Conservation (phyloP, 2,329 filamentous ascomycete genomes). For the Neoarthrinium moseri region DNA sequence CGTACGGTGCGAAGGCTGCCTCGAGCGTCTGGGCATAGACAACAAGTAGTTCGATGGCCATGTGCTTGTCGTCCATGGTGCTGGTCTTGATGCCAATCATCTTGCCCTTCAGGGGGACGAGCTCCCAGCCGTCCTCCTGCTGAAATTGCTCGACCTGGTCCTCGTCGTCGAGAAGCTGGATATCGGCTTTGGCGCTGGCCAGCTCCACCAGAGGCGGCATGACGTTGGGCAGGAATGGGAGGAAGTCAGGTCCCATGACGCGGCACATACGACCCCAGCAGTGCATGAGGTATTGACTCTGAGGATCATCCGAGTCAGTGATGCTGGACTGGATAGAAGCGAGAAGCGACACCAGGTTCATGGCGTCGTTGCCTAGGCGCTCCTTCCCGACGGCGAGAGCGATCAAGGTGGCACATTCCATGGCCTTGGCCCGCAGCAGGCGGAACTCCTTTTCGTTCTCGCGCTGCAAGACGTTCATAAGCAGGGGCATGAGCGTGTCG, state of each 20-base stretch:
- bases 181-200: constrained; percentile 93
- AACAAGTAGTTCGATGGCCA: constrained; percentile 97
- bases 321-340: constrained; percentile 85
- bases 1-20: constrained; percentile 86
- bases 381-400: constrained; percentile 93
- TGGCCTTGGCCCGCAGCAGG: constrained; percentile 90
- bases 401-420: constrained; percentile 98
- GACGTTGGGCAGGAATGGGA: constrained; percentile 87
- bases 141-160: constrained; percentile 91
- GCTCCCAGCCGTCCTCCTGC: constrained; percentile 95
- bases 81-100: constrained; percentile 98
- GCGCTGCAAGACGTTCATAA: constrained; percentile 84
- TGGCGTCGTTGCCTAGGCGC: constrained; percentile 82
- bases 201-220: constrained; percentile 92
- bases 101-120: constrained; percentile 95
- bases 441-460: constrained; percentile 94
- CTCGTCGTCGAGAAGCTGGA: constrained; percentile 92
- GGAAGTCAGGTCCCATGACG: constrained; percentile 84
- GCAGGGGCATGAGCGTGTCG: constrained; percentile 88
- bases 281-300: constrained; percentile 95
- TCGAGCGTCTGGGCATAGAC: constrained; percentile 98
- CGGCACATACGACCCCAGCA: constrained; percentile 99
- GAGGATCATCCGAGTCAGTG: constrained; percentile 88
- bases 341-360: constrained; percentile 83
- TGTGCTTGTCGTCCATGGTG: constrained; percentile 96